Evolutionary conservation across 306 rosid genomes (phyloP), one percentile per base, ranked within the genome.

Genomic region (Senna tora): DNA sequence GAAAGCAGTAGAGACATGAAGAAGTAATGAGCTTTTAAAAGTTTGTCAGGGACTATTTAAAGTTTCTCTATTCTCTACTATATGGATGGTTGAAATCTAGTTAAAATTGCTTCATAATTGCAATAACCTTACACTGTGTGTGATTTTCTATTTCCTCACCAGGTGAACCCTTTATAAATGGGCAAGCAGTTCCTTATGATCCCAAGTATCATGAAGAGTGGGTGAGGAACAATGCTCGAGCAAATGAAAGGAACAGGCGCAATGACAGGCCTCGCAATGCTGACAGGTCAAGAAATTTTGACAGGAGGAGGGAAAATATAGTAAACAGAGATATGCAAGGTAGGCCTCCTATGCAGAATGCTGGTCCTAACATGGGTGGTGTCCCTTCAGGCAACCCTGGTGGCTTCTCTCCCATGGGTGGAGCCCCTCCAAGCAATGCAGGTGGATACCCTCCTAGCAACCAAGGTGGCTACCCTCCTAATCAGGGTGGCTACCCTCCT

Each of bases 101-200:
- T 12, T 55, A 33, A 25, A 19, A 14, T 75, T 53, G 28, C 19
- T 14, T 72, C 54, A 9, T 5, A 71, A 21, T 19, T 16, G 9
- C 17, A 9, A 66, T 57, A 51, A 55, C 9, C n/a, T 63, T 33
- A 41, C 56, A 34, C 4, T 14, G 20, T 9, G 30, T 83, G 56
- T 28, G 21, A 19, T 78, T 55, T 50, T 8, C n/a, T 68, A 75
- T 57, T 74, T 63, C n/a, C 45, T 75, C 66, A 65, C 54, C 83
- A 91, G 99, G 99, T 14, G 97, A 95, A 80, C 99, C 99, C 47
- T 95, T 95, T 72, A 91, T 95, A 22, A 81, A 95, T 45, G 97
- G 99, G 30, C 75, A 89, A 75, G 97, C 96, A 2, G 96, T 95
- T 64, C 93, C 99, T 3, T 95, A 95, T 84, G 99, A 95, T 54